Evolutionary conservation across 306 rosid genomes (phyloP), one percentile per base, ranked within the genome.

Genomic region (Medicago ruthenica): DNA sequence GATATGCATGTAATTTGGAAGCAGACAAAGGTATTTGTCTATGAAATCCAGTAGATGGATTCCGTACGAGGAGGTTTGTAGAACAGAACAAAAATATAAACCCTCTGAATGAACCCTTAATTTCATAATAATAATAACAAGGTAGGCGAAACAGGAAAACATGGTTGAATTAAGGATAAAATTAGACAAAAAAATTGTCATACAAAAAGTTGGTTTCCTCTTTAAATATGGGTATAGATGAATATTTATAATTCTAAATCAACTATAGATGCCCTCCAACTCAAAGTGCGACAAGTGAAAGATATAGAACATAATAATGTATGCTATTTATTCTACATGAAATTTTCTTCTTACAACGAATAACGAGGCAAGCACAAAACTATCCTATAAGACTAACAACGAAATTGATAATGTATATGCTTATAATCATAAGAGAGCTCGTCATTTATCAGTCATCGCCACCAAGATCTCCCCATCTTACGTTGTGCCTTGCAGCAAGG

Each of bases 401-500:
- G 37, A 9, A 61, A 60, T 11, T 20, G 36, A 70, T 73, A 36
- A 73, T 65, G 48, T 68, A 67, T 44, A 57, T 53, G 45, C 27
- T 24, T 13, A 27, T 74, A 14, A 67, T 45, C 53, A 9, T 27
- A 44, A 47, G 59, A 73, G 47, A 17, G 67, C n/a, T 79, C 37
- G 27, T 81, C 37, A 65, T 18, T 80, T 79, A 72, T 44, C 9
- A 85, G 41, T 89, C 93, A 20, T 90, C 91, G 0, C 69, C 80
- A 2, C 88, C 77, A 18, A 90, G 85, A 82, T 92, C 97, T 65
- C 97, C 97, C 98, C 98, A 95, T 77, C 96, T 85, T 69, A 95
- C 97, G 53, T 88, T 88, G 82, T 95, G 83, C 84, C 80, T 87
- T 36, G 97, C 97, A 13, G 98, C 96, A 74, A 95, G 97, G 82